Percentiles rank a stretch among this genome's conserved stretches.
phyloP scores from a whole-genome alignment of 2,329 filamentous ascomycete species.

The Orbilia ellipsospora region DNA sequence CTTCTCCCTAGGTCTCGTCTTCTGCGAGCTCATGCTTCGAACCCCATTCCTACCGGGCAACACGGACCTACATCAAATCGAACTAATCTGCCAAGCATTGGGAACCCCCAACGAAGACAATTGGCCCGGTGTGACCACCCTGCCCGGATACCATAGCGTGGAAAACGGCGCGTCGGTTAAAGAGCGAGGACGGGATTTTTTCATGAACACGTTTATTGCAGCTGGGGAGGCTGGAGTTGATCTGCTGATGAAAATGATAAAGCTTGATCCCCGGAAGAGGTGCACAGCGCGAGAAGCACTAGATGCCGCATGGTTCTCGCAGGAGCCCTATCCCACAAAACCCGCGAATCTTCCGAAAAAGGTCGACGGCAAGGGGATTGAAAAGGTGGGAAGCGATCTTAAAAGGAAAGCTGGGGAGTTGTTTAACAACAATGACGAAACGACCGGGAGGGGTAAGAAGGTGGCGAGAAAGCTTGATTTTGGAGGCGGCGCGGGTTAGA shows the following conservation, averaged over 20 bases:
- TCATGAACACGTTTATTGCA: slow-evolving; percentile 79
- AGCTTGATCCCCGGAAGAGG: slow-evolving; percentile 85
- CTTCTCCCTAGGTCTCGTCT: slow-evolving; percentile 92
- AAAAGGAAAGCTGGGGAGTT: slow-evolving; percentile 71
- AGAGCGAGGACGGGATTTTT: slow-evolving; percentile 75
- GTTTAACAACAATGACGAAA: slow-evolving; percentile 51
- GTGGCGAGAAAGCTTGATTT: slow-evolving; percentile 87
- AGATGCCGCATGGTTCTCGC: slow-evolving; percentile 85
- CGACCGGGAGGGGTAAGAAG: slow-evolving; percentile 73
- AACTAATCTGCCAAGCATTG: slow-evolving; percentile 83
- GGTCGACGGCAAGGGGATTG: slow-evolving; percentile 70
- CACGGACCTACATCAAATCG: slow-evolving; percentile 86
- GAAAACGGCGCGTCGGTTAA: slow-evolving; percentile 67
- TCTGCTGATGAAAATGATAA: slow-evolving; percentile 84
- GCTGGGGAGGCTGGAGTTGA: slow-evolving; percentile 86
- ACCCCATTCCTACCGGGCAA: slow-evolving; percentile 85
- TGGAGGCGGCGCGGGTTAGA: slow-evolving; percentile 62
- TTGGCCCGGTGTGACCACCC: slow-evolving; percentile 88
- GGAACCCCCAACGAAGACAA: slow-evolving; percentile 93
- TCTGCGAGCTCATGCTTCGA: slow-evolving; percentile 87
- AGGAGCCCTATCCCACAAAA: slow-evolving; percentile 82
- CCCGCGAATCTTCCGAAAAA: slow-evolving; percentile 85
- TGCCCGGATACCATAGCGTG: slow-evolving; percentile 81
- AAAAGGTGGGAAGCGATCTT: slow-evolving; percentile 83
- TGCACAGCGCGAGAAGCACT: slow-evolving; percentile 82